Conservation (phyloP, 345 rosid genomes). For the Eutrema heterophyllum region DNA sequence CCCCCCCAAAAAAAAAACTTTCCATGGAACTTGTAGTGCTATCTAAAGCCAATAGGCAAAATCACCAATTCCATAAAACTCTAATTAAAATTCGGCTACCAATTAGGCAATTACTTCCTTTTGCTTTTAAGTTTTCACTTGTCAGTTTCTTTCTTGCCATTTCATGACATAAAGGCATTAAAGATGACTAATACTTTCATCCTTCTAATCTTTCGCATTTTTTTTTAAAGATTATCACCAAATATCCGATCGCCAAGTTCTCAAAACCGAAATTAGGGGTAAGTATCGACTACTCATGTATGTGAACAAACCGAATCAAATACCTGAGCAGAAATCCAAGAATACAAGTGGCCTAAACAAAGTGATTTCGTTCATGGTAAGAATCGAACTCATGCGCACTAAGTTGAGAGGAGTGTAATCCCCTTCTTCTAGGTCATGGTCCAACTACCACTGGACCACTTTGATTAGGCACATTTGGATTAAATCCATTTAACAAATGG, state of each 20-base stretch:
- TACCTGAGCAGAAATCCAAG: too few species aligned
- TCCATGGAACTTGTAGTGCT: neutral
- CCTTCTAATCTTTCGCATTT: neutral
- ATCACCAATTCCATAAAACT: neutral
- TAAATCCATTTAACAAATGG: too few species aligned
- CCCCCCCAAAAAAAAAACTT: too few species aligned
- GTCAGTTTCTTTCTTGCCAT: neutral
- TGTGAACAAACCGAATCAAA: neutral
- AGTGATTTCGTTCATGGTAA: neutral
- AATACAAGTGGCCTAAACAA: neutral
- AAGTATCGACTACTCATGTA: too few species aligned
- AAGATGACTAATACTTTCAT: slow-evolving; percentile 10
- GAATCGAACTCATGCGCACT: too few species aligned
- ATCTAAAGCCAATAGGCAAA: neutral
- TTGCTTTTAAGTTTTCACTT: slow-evolving; percentile 1
- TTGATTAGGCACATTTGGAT: too few species aligned
- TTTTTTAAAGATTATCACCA: too few species aligned
- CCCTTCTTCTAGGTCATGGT: too few species aligned
- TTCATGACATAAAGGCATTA: slow-evolving; percentile 9
- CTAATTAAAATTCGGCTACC: neutral
- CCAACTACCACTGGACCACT: too few species aligned
- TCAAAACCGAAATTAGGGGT: neutral
- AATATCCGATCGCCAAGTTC: neutral
- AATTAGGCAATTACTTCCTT: neutral
- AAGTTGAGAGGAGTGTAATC: too few species aligned